A percentile compares a stretch with the other conserved stretches of the same genome.
These are phyloP conservation scores for Centella asiatica DNA, from an alignment of 129 eudicot species.

Conservation along the genomic window DNA sequence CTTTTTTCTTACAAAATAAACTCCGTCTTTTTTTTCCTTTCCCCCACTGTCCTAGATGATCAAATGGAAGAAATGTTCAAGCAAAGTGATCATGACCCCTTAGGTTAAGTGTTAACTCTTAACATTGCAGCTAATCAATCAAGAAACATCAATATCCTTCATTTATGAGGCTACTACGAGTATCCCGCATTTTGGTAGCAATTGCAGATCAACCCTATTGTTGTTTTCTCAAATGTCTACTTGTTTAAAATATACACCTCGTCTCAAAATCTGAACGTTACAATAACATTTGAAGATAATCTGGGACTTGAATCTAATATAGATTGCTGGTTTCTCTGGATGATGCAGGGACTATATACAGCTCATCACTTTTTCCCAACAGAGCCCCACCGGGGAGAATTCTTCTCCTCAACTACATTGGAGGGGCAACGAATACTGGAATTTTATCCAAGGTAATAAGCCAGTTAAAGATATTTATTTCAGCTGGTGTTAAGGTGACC, in stretches of 20 bases:
- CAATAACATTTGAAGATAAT: not conserved
- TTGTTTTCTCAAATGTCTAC: too few relatives aligned
- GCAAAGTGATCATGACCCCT: too few relatives aligned
- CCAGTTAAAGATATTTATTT: not conserved
- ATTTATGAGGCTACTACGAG: not conserved
- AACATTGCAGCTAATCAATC: too few relatives aligned
- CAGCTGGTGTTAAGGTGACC: not conserved
- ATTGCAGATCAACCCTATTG: not conserved
- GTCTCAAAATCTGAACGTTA: too few relatives aligned
- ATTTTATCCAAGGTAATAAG: conserved; percentile 70
- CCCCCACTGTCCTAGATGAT: too few relatives aligned
- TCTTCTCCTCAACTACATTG: conserved; percentile 86
- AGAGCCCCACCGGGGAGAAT: conserved; percentile 90
- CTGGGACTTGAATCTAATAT: not conserved
- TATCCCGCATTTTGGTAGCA: not conserved
- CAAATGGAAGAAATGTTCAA: too few relatives aligned
- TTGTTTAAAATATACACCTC: too few relatives aligned
- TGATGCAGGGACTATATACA: conserved; percentile 77
- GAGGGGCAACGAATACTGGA: conserved; percentile 85
- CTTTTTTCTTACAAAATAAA: too few relatives aligned
- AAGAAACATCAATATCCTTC: too few relatives aligned
- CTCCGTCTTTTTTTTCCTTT: too few relatives aligned
- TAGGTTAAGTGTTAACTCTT: too few relatives aligned
- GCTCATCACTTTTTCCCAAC: conserved; percentile 91
- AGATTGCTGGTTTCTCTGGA: conserved; percentile 7